Base-by-base conservation (phyloP, 1,284 basidiomycete species). In the Moesziomyces antarcticus region DNA sequence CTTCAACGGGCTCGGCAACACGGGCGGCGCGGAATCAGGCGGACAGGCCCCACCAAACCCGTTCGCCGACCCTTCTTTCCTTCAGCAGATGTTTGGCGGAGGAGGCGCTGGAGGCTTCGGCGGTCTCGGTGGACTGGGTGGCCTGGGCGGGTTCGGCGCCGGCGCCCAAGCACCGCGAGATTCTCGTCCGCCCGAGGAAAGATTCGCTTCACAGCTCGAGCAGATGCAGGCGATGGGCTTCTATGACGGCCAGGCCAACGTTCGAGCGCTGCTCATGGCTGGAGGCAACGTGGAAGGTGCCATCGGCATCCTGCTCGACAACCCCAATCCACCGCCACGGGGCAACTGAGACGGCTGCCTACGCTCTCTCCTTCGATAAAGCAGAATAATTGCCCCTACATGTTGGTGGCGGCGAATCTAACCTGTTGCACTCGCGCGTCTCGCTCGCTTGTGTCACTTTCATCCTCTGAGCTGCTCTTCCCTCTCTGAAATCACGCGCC, bases 141-240 rank as follows among this genome's bases (percentile, higher is more conserved):
- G 60, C 3, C 45, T 59, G 33, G 65, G 61, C 21, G 64, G 50
- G 11, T 30, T 44, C 11, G 63, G 59, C n/a, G 60, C 46, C 20
- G 66, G 35, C 21, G 60, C 61, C 10, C 60, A 57, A 0, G 60
- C 50, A 35, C 62, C 70, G 37, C 54, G 65, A 8, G 80, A 82
- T 43, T 49, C 59, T 4, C 73, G 79, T 4, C 75, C 80, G 16
- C 78, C 79, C 8, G 81, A 82, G 56, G 81, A 82, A 59, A 72
- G 81, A 7, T 82, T 75, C 48, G 73, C 81, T 5, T 66, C 75
- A 8, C 79, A 82, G 52, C 69, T 82, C 7, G 79, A 79, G 44
- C 80, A 82, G 69, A 77, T 82, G 67, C 79, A 82, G 53, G 58
- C 48, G 22, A 82, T 82, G 81, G 81, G 81, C 48, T 80, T 82